Evolutionary conservation across 1,139 yeast species (phyloP).

Genomic region (Meyerozyma guilliermondii): DNA sequence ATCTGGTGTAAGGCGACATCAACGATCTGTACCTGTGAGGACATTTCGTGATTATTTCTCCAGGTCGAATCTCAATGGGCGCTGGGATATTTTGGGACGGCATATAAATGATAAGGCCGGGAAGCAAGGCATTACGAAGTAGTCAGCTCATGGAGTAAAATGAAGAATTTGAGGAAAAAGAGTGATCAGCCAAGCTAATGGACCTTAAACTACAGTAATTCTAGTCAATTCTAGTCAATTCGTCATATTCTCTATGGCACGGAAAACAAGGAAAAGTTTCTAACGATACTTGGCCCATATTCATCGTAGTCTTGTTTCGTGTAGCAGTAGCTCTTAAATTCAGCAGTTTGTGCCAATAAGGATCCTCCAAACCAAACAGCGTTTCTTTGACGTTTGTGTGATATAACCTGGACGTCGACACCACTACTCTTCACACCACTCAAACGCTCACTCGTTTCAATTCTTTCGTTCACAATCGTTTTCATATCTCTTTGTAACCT

Average conservation of each 20-base stretch:
- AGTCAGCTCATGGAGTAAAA: no score
- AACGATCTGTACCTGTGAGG: slow-evolving; percentile 32
- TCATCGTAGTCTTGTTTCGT: slow-evolving; percentile 97
- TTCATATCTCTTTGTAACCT: slow-evolving; percentile 94
- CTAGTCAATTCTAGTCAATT: not conserved
- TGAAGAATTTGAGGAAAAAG: no score
- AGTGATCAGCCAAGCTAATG: no score
- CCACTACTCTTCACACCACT: slow-evolving; percentile 90
- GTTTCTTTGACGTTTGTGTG: slow-evolving; percentile 95
- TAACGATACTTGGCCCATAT: slow-evolving; percentile 94
- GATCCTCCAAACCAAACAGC: slow-evolving; percentile 99
- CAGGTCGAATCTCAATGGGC: not conserved
- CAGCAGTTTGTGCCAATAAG: slow-evolving; percentile 92
- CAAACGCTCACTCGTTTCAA: slow-evolving; percentile 69
- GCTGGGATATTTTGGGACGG: not conserved
- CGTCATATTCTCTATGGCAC: slow-evolving; percentile 51
- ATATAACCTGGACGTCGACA: slow-evolving; percentile 93
- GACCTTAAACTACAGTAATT: no score
- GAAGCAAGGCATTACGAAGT: no score
- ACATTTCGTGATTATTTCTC: slow-evolving; percentile 2
- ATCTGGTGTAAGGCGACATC: slow-evolving; percentile 52
- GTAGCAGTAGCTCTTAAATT: slow-evolving; percentile 93
- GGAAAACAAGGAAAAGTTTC: slow-evolving; percentile 90
- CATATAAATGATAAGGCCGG: not conserved
- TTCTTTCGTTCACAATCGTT: slow-evolving; percentile 81